These are phyloP conservation scores for Sutorius australiensis DNA, from an alignment of 768 basidiomycete species.

Conservation along the genomic window DNA sequence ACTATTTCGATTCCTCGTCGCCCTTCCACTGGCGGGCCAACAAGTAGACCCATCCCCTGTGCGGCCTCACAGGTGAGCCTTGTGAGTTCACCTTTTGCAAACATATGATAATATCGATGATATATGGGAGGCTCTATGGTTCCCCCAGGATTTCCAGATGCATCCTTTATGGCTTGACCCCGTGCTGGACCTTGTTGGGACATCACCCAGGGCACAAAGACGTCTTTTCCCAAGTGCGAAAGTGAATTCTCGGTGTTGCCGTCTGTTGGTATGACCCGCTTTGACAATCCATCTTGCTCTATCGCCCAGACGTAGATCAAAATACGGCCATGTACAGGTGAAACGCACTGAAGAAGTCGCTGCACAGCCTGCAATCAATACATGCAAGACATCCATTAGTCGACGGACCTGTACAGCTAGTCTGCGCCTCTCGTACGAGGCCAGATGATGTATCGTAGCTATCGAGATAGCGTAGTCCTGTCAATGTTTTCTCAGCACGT, in stretches of 20 bases:
- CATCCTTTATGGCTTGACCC: slow-evolving; percentile 6
- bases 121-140: slow-evolving; percentile 40
- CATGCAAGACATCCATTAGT: background rate
- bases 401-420: slow-evolving; percentile 65
- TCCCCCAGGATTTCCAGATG: background rate
- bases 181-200: slow-evolving; percentile 33
- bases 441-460: slow-evolving; percentile 94
- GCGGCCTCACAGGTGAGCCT: slow-evolving; percentile 64
- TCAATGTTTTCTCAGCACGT: background rate
- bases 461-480: slow-evolving; percentile 97
- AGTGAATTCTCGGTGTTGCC: background rate
- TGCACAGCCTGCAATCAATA: slow-evolving; percentile 24
- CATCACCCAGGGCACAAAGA: slow-evolving; percentile 87
- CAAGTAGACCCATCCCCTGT: slow-evolving; percentile 45
- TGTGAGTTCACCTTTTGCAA: slow-evolving; percentile 72
- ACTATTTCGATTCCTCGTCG: slow-evolving; percentile 59
- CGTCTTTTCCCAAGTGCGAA: slow-evolving; percentile 58
- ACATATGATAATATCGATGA: slow-evolving; percentile 97
- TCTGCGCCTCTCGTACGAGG: slow-evolving; percentile 70
- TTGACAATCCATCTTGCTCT: slow-evolving; percentile 86
- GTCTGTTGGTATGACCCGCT: slow-evolving; percentile 53
- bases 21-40: slow-evolving; percentile 37
- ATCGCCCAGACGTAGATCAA: slow-evolving; percentile 97
- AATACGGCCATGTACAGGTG: slow-evolving; percentile 66
- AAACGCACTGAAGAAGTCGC: slow-evolving; percentile 64